phyloP scores from a whole-genome alignment of 2,329 filamentous ascomycete species.

The Scedosporium boydii region DNA sequence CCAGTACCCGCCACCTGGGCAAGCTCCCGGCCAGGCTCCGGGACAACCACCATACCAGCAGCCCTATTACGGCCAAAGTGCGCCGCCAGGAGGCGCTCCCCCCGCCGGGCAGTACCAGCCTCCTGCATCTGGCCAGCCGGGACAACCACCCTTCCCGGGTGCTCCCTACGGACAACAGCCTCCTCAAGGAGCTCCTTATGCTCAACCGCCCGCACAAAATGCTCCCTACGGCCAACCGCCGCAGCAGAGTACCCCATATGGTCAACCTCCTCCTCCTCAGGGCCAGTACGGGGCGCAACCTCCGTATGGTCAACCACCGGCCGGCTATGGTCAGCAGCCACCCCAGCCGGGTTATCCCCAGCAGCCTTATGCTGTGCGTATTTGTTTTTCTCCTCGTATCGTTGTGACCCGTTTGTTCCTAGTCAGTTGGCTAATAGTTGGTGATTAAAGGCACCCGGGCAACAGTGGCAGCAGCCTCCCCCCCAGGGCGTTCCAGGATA shows the following conservation, averaged over 20 bases:
- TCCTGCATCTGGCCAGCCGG: background rate
- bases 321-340: background rate
- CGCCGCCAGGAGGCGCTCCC: conserved; percentile 1
- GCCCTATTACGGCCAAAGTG: conserved; percentile 1
- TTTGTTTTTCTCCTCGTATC: background rate
- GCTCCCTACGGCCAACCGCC: conserved; percentile 9
- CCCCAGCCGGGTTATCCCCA: conserved; percentile 7
- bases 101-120: background rate
- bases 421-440: background rate
- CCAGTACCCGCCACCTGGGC: background rate
- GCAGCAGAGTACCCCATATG: conserved; percentile 9
- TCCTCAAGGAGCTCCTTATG: background rate
- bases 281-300: conserved; percentile 4
- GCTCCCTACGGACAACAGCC: background rate
- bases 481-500: conserved; percentile 6
- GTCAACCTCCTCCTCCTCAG: conserved; percentile 4
- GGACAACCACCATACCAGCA: conserved; percentile 6
- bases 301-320: conserved; percentile 8
- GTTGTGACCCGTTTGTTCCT: background rate
- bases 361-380: conserved; percentile 5
- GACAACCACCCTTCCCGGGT: background rate
- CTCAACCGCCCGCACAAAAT: conserved; percentile 2
- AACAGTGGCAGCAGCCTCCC: conserved; percentile 13
- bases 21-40: background rate
- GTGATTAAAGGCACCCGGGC: background rate